Percentiles rank a stretch among this genome's conserved stretches.
Conservation (phyloP, 495 filamentous ascomycete species). For the Copromyces sp. region DNA sequence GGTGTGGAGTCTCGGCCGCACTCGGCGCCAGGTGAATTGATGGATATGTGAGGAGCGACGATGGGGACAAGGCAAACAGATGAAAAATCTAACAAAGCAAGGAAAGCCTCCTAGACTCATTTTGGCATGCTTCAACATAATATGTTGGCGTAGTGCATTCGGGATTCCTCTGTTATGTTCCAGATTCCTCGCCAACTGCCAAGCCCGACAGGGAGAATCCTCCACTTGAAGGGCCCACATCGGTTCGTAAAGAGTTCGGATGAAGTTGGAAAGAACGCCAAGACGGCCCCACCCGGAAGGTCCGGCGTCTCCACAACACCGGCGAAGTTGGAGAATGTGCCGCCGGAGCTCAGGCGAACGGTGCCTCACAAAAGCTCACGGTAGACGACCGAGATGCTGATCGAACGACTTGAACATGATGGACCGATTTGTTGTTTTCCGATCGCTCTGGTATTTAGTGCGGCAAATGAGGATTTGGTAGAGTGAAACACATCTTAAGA, state of each 20-base stretch:
- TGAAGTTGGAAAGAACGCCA: not conserved
- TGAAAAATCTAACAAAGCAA: too few relatives aligned
- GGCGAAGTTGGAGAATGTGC: not conserved
- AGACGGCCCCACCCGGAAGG: not conserved
- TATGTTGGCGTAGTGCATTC: not conserved
- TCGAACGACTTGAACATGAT: not conserved
- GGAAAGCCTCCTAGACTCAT: too few relatives aligned
- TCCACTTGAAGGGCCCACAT: not conserved
- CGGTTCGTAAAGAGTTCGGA: not conserved
- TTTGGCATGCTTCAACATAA: too few relatives aligned
- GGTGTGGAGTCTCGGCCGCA: not conserved
- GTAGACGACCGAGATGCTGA: not conserved
- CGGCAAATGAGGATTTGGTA: not conserved
- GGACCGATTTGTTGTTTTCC: not conserved
- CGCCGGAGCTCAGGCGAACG: not conserved
- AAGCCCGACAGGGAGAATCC: not conserved
- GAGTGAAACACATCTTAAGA: not conserved
- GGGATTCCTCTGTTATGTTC: not conserved
- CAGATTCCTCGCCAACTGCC: too few relatives aligned
- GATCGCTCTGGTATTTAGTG: not conserved
- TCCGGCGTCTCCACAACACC: not conserved
- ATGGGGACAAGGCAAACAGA: too few relatives aligned
- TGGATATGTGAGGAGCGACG: not conserved
- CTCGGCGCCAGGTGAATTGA: not conserved
- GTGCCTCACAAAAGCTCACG: not conserved